phyloP scores from a whole-genome alignment of 192 early-diverging fungal genomes.

The Podila clonocystis region DNA sequence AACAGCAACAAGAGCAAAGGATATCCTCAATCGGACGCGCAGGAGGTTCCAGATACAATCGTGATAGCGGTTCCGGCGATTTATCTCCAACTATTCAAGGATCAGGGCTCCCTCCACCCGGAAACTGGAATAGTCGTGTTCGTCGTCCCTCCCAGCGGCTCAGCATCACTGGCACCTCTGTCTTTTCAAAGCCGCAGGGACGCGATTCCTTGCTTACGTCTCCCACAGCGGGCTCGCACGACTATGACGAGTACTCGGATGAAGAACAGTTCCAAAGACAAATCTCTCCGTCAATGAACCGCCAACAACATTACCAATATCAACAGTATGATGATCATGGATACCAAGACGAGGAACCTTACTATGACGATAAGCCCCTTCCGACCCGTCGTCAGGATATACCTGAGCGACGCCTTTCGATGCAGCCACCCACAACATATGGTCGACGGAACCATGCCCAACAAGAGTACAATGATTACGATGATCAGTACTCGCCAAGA shows the following conservation, averaged over 20 bases:
- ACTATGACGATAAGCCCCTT: background rate
- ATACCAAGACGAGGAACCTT: background rate
- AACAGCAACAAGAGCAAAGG: background rate
- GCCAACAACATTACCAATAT: background rate
- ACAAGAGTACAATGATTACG: background rate
- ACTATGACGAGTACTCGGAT: background rate
- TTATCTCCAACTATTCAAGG: background rate
- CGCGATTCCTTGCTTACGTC: background rate
- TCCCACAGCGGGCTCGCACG: background rate
- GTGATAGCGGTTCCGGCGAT: background rate
- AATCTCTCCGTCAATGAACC: background rate
- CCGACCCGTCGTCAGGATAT: background rate
- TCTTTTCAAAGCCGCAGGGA: background rate
- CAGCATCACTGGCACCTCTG: background rate
- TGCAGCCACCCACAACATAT: background rate
- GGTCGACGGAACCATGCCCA: background rate
- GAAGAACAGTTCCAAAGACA: background rate
- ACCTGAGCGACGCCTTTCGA: background rate
- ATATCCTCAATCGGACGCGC: background rate
- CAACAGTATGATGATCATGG: constrained; percentile 1
- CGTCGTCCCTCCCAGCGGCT: background rate
- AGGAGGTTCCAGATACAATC: background rate
- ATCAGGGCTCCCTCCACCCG: background rate
- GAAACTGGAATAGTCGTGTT: background rate
- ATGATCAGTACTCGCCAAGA: background rate